Conservation (phyloP, 495 filamentous ascomycete species). For the Penicillium ochrochloron region DNA sequence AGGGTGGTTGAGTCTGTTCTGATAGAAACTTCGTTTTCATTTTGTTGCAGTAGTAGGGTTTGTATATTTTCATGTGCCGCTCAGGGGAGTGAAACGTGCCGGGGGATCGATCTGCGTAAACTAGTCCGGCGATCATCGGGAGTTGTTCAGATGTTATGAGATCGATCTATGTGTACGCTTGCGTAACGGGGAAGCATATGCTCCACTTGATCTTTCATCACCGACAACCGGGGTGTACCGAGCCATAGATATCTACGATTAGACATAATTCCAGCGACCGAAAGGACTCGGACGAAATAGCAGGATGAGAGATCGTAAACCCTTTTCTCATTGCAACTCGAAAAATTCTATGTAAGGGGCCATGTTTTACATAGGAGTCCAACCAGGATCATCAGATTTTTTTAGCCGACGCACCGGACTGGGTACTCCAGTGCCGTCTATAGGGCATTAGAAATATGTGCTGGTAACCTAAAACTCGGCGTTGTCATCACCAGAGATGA, state of each 20-base stretch:
- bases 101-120: background rate
- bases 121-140: background rate
- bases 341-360: conserved; percentile 38
- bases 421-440: conserved; percentile 18
- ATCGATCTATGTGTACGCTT: background rate
- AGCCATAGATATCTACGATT: background rate
- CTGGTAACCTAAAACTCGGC: conserved; percentile 76
- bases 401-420: conserved; percentile 21
- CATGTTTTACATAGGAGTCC: conserved; percentile 39
- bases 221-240: background rate
- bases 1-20: background rate
- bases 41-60: background rate
- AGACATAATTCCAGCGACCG: background rate
- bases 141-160: background rate
- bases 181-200: conserved; percentile 5
- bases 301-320: conserved; percentile 30
- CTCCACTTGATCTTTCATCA: background rate
- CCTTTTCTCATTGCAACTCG: conserved; percentile 37
- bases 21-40: background rate
- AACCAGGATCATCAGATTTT: conserved; percentile 33
- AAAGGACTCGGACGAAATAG: background rate
- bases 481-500: conserved; percentile 89
- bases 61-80: background rate
- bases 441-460: conserved; percentile 31
- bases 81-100: background rate